Evolutionary conservation across 75 land plant genomes (phyloP).

Genomic region (Larix kaempferi): DNA sequence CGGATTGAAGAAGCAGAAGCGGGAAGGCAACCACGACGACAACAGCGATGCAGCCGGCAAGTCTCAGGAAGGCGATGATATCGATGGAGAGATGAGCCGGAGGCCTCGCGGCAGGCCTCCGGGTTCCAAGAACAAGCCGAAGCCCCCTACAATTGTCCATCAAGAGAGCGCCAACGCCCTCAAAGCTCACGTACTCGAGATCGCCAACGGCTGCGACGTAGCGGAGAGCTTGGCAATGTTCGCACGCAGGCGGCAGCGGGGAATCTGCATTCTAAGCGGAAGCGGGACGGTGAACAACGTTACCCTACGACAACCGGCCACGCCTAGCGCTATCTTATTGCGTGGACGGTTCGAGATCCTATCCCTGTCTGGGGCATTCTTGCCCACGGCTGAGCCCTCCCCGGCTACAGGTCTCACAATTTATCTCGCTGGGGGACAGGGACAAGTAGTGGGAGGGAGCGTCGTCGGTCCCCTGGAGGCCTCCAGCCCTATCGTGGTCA

Average conservation of each 20-base stretch:
- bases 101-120: no score
- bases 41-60: not conserved
- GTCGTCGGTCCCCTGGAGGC: conserved; percentile 19
- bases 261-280: conserved; percentile 37
- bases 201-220: conserved; percentile 35
- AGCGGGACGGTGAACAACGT: conserved; percentile 44
- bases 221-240: conserved; percentile 41
- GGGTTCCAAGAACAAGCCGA: conserved; percentile 17
- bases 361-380: conserved; percentile 35
- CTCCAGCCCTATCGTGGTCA: conserved; percentile 12
- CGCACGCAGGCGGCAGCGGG: conserved; percentile 35
- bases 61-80: conserved; percentile 15
- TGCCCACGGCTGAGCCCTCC: conserved; percentile 23
- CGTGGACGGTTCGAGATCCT: conserved; percentile 45
- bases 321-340: conserved; percentile 37
- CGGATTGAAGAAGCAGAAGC: no score
- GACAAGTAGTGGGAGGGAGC: conserved; percentile 45
- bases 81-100: conserved; percentile 31
- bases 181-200: conserved; percentile 36
- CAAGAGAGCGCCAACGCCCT: conserved; percentile 47
- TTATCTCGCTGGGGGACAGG: conserved; percentile 31
- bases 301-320: conserved; percentile 46
- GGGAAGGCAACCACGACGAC: not conserved
- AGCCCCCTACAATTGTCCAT: conserved; percentile 47
- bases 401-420: conserved; percentile 33